Conservation (phyloP, 2,329 filamentous ascomycete genomes). For the Byssochlamys sp. region DNA sequence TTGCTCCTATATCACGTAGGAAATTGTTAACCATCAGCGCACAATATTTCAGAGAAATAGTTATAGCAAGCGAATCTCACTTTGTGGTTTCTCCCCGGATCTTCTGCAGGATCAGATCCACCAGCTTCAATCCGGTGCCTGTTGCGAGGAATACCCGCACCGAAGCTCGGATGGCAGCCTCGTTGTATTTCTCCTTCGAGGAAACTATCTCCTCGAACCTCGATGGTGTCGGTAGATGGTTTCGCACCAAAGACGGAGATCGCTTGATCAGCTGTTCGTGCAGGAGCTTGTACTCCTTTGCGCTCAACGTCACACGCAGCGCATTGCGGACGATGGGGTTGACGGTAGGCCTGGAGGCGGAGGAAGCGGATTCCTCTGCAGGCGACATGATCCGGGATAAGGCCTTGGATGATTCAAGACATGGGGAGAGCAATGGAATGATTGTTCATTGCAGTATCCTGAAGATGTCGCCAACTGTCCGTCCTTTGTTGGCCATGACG, state of each 20-base stretch:
- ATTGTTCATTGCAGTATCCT: neutral
- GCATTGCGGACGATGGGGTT: conserved; percentile 76
- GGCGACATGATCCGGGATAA: conserved; percentile 15
- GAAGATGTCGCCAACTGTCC: neutral
- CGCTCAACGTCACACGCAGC: conserved; percentile 71
- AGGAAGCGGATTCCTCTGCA: conserved; percentile 6
- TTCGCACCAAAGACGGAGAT: conserved; percentile 50
- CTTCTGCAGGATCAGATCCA: conserved; percentile 40
- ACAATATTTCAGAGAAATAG: conserved; percentile 1
- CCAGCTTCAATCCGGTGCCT: conserved; percentile 54
- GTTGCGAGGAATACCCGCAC: conserved; percentile 60
- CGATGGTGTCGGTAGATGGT: conserved; percentile 41
- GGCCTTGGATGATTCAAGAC: neutral
- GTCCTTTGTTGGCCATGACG: neutral
- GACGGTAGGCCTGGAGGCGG: conserved; percentile 13
- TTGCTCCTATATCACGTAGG: conserved; percentile 19
- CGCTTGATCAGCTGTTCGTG: conserved; percentile 75
- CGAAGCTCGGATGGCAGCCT: conserved; percentile 59
- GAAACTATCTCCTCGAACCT: conserved; percentile 44
- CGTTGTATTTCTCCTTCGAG: conserved; percentile 56
- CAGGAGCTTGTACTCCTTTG: conserved; percentile 74
- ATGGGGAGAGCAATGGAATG: neutral
- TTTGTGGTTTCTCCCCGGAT: conserved; percentile 13
- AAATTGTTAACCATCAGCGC: neutral
- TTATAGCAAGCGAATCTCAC: conserved; percentile 11